A percentile compares a stretch with the other conserved stretches of the same genome.
These are phyloP conservation scores for Zopfochytrium polystomum DNA, from an alignment of 371 early-diverging fungal genomes.

Conservation along the genomic window DNA sequence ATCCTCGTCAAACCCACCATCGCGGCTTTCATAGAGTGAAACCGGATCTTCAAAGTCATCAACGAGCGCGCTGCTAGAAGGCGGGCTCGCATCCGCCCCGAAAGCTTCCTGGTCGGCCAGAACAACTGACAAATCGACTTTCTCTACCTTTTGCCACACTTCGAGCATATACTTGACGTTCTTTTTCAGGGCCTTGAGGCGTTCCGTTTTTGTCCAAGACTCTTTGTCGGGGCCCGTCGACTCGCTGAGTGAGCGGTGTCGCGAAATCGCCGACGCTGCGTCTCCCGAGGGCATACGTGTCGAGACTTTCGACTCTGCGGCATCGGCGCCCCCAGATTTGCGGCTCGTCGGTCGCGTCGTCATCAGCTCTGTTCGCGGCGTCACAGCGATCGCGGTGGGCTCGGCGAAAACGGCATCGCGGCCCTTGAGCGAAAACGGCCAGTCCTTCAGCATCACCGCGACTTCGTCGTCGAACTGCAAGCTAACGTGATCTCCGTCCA, in stretches of 20 bases:
- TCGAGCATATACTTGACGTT: conserved; percentile 47
- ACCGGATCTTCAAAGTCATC: not conserved
- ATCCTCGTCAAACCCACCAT: not conserved
- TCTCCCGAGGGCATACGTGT: not conserved
- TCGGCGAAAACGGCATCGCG: conserved; percentile 5
- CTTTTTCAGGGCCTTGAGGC: not conserved
- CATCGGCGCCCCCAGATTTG: too few species aligned
- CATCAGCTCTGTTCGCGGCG: not conserved
- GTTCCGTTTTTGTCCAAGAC: not conserved
- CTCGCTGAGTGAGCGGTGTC: not conserved
- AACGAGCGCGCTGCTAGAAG: too few species aligned
- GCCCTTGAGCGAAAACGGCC: conserved; percentile 16
- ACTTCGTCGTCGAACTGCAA: conserved; percentile 21
- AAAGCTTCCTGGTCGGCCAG: not conserved
- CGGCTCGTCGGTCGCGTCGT: too few species aligned
- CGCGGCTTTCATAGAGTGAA: not conserved
- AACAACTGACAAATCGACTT: conserved; percentile 6
- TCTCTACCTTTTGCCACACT: conserved; percentile 41
- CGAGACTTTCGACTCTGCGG: not conserved
- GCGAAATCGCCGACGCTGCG: not conserved
- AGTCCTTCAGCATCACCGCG: not conserved
- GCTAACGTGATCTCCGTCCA: not conserved
- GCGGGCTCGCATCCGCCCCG: too few species aligned
- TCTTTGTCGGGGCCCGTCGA: not conserved
- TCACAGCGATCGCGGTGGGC: not conserved